Evolutionary conservation across 805 yeast species (phyloP).

Genomic region (Spathaspora sp.): DNA sequence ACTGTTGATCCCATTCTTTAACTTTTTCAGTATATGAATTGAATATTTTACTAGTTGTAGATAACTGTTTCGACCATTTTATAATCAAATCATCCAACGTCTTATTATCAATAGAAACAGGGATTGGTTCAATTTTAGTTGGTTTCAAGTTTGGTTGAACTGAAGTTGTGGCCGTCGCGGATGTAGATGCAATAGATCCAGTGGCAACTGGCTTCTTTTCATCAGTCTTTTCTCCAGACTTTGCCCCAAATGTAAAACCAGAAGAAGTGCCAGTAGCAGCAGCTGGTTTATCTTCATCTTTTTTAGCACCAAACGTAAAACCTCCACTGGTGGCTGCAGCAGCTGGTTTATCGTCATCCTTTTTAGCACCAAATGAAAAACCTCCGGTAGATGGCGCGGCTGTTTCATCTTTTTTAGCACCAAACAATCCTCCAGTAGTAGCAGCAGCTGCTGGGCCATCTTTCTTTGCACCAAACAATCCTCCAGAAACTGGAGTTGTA

Average conservation of each 20-base stretch:
- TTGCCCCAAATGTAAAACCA: constrained; percentile 11
- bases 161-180: constrained; percentile 9
- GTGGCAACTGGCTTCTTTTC: constrained; percentile 9
- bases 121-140: constrained; percentile 60
- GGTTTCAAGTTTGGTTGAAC: constrained; percentile 36
- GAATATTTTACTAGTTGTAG: constrained; percentile 70
- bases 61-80: constrained; percentile 87
- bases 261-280: constrained; percentile 7
- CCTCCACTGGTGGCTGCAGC: constrained; percentile 8
- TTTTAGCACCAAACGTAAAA: constrained; percentile 22
- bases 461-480: constrained; percentile 12
- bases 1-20: constrained; percentile 78
- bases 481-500: constrained; percentile 5
- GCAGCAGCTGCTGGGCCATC: constrained; percentile 13
- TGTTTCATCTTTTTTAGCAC: constrained; percentile 13
- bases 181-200: constrained; percentile 6
- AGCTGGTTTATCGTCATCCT: constrained; percentile 17
- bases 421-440: constrained; percentile 13
- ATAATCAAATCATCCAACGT: constrained; percentile 89
- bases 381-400: constrained; percentile 13
- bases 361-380: constrained; percentile 23
- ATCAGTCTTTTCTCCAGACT: constrained; percentile 14
- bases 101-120: constrained; percentile 80
- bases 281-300: constrained; percentile 15
- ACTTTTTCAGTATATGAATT: constrained; percentile 70